Evolutionary conservation across 2,329 filamentous ascomycete species (phyloP), one percentile per base, ranked within the genome.

Genomic region (Ceratocystis lukuohia): DNA sequence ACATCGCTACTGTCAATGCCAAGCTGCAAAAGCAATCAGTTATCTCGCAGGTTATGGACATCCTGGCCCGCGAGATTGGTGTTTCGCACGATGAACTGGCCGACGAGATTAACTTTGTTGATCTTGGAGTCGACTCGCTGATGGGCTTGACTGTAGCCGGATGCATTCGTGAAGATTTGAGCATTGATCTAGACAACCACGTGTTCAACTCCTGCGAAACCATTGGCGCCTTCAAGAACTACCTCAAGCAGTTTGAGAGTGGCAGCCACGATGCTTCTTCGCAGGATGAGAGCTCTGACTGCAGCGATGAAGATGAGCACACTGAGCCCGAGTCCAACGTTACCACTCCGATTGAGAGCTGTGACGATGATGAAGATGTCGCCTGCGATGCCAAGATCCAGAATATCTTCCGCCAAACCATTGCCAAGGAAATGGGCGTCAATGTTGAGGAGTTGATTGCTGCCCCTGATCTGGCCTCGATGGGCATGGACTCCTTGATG

Each of bases 391-490:
- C 25, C 53, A 59, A 59, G 53, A 59, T 37, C n/a, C 76, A 80
- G 76, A 71, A 78, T 72, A 73, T 81, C 70, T 80, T 88, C 61
- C 84, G 87, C 73, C 80, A 82, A 65, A 88, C 86, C 66, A 84
- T 89, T 69, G 83, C 86, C n/a, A 78, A 81, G 46, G 87, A 89
- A 74, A 88, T 89, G 81, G 85, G 85, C 67, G 83, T 89, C n/a
- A 82, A 86, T 28, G 77, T 87, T 10, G 82, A 85, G 37, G 86
- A 89, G 70, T 77, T 84, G 37, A 73, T 80, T 2, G 80, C 80
- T 25, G 79, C 80, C 0, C 78, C 80, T 0, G 80, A 83, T 69
- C 75, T 84, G 65, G 78, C 79, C n/a, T 79, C 80, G 1, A 74
- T 84, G 12, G 82, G 82, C 2, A 82, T 85, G 76, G 82, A 85